Conservation (phyloP, 805 yeast species). For the Suhomyces faveliae region DNA sequence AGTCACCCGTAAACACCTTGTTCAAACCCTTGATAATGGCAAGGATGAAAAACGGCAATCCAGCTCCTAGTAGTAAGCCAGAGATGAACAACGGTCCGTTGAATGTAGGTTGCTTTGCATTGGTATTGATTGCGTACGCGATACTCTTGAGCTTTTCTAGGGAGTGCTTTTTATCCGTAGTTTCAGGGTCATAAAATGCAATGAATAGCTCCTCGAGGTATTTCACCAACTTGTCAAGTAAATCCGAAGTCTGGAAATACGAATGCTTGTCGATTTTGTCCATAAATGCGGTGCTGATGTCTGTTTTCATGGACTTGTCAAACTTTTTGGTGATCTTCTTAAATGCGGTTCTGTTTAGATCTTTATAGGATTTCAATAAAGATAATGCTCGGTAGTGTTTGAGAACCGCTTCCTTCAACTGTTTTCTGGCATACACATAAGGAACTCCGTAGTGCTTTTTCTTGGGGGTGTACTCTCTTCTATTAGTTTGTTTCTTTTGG, state of each 20-base stretch:
- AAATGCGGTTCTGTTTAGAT: constrained; percentile 82
- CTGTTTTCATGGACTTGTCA: constrained; percentile 65
- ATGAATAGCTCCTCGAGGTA: constrained; percentile 70
- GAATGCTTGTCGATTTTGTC: constrained; percentile 50
- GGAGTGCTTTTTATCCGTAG: constrained; percentile 59
- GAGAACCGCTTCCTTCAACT: constrained; percentile 62
- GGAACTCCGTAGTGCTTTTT: constrained; percentile 46
- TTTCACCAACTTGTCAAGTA: constrained; percentile 59
- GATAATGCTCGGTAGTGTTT: constrained; percentile 76
- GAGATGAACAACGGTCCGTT: constrained; percentile 54
- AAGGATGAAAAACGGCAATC: constrained; percentile 64
- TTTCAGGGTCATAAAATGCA: constrained; percentile 54
- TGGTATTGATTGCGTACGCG: constrained; percentile 38
- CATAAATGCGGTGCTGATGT: constrained; percentile 50
- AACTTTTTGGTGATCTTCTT: constrained; percentile 87
- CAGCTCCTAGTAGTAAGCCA: constrained; percentile 69
- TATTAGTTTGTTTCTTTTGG: constrained; percentile 23
- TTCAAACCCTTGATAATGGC: constrained; percentile 55
- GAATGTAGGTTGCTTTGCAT: constrained; percentile 24
- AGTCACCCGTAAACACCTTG: constrained; percentile 32
- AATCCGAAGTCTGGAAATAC: constrained; percentile 62
- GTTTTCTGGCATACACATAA: constrained; percentile 62
- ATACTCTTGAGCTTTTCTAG: constrained; percentile 59
- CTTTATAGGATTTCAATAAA: constrained; percentile 64
- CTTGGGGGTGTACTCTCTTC: constrained; percentile 49